Evolutionary conservation across 805 yeast genomes (phyloP).

Genomic region (Teunomyces gatunensis): DNA sequence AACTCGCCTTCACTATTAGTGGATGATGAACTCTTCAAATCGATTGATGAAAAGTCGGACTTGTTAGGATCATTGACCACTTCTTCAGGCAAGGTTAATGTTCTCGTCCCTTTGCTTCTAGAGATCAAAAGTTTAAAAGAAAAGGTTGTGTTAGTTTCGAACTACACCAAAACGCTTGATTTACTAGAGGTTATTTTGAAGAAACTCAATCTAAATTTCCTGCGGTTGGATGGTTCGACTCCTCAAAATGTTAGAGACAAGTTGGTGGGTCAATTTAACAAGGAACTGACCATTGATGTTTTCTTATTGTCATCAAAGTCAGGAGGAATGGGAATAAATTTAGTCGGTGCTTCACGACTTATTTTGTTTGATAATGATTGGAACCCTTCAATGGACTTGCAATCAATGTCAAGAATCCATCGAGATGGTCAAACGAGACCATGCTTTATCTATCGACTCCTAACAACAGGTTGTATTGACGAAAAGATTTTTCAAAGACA

Average conservation of each 20-base stretch:
- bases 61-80: slow-evolving; percentile 10
- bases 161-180: slow-evolving; percentile 84
- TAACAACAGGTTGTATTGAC: slow-evolving; percentile 88
- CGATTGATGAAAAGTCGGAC: slow-evolving; percentile 12
- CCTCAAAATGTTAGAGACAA: slow-evolving; percentile 62
- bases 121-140: slow-evolving; percentile 50
- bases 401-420: slow-evolving; percentile 94
- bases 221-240: slow-evolving; percentile 82
- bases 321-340: slow-evolving; percentile 90
- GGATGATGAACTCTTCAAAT: slow-evolving; percentile 45
- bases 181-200: slow-evolving; percentile 58
- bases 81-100: slow-evolving; percentile 58
- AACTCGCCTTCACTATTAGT: slow-evolving; percentile 70
- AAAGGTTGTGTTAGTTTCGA: slow-evolving; percentile 82
- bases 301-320: slow-evolving; percentile 84
- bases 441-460: slow-evolving; percentile 75
- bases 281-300: slow-evolving; percentile 44
- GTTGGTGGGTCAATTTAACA: slow-evolving; percentile 70
- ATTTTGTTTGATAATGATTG: slow-evolving; percentile 91
- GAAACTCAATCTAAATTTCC: slow-evolving; percentile 47
- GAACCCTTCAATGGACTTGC: slow-evolving; percentile 92
- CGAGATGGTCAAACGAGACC: slow-evolving; percentile 87
- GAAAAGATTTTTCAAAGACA: slow-evolving; percentile 94
- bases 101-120: slow-evolving; percentile 55
- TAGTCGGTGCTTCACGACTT: slow-evolving; percentile 85